These are phyloP conservation scores for Aspergillus amoenus DNA, from an alignment of 2,329 filamentous ascomycete species.

Conservation along the genomic window DNA sequence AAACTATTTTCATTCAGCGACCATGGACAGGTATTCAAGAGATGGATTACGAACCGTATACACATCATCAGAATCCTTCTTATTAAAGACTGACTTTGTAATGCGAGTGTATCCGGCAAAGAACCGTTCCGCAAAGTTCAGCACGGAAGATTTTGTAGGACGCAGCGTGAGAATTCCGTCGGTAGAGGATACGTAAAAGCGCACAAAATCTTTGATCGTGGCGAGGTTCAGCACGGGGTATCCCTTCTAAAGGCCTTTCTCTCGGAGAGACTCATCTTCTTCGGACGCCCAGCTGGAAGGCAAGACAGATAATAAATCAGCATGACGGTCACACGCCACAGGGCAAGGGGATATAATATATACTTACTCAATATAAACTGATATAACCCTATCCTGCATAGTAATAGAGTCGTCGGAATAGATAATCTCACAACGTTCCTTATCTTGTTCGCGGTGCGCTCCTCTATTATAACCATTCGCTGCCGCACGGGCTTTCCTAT, in stretches of 20 bases:
- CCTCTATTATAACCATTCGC: slow-evolving; percentile 12
- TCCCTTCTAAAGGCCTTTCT: slow-evolving; percentile 10
- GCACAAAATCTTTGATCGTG: slow-evolving; percentile 15
- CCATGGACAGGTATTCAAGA: neutral
- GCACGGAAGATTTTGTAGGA: slow-evolving; percentile 14
- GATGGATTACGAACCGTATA: slow-evolving; percentile 6
- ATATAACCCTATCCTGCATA: slow-evolving; percentile 12
- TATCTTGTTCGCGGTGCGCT: slow-evolving; percentile 11
- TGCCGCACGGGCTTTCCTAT: slow-evolving; percentile 7
- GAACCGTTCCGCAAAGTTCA: slow-evolving; percentile 14
- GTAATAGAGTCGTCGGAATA: slow-evolving; percentile 9
- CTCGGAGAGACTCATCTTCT: slow-evolving; percentile 11
- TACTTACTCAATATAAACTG: slow-evolving; percentile 13
- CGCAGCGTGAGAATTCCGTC: slow-evolving; percentile 14
- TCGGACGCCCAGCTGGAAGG: slow-evolving; percentile 12
- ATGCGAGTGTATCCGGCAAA: slow-evolving; percentile 11
- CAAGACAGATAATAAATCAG: slow-evolving; percentile 7
- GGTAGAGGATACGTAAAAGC: slow-evolving; percentile 12
- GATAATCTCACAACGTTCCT: slow-evolving; percentile 7
- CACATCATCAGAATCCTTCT: slow-evolving; percentile 12
- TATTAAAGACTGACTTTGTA: slow-evolving; percentile 14
- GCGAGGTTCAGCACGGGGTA: slow-evolving; percentile 9
- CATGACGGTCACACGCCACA: neutral
- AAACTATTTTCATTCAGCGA: neutral
- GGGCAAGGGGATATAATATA: slow-evolving; percentile 5